These are phyloP conservation scores for Apophysomyces variabilis DNA, from an alignment of 371 early-diverging fungal species.

Conservation along the genomic window DNA sequence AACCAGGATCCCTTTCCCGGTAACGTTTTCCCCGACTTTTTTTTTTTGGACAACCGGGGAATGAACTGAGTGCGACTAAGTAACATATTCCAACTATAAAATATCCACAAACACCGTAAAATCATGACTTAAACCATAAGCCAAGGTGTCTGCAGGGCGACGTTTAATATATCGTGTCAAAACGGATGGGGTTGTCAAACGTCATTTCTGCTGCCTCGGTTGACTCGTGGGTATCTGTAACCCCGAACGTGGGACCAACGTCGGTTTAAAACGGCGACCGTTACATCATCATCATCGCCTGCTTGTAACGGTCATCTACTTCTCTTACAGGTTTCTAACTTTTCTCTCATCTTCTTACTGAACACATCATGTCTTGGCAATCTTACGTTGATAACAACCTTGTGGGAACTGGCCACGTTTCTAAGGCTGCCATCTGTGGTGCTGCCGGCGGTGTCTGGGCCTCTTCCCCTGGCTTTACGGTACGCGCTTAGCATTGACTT, in stretches of 20 bases:
- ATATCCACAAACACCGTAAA: too few relatives aligned
- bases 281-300: conserved; percentile 2
- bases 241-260: background rate
- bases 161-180: too few relatives aligned
- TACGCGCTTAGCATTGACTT: conserved; percentile 28
- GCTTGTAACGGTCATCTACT: background rate
- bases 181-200: background rate
- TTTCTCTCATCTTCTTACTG: conserved; percentile 15
- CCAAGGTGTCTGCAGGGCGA: too few relatives aligned
- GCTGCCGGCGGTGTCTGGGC: conserved; percentile 85
- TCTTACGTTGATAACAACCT: conserved; percentile 87
- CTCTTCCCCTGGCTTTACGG: conserved; percentile 69
- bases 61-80: too few relatives aligned
- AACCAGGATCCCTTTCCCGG: too few relatives aligned
- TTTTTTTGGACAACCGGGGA: too few relatives aligned
- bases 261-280: background rate
- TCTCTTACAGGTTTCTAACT: background rate
- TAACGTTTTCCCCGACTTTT: too few relatives aligned
- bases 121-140: too few relatives aligned
- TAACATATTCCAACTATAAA: too few relatives aligned
- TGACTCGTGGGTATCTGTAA: background rate
- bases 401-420: conserved; percentile 75
- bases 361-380: conserved; percentile 81
- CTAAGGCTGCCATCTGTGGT: conserved; percentile 82
- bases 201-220: too few relatives aligned